Base-by-base conservation (phyloP, 2,329 filamentous ascomycete genomes). In the Tympanopsis confertula region DNA sequence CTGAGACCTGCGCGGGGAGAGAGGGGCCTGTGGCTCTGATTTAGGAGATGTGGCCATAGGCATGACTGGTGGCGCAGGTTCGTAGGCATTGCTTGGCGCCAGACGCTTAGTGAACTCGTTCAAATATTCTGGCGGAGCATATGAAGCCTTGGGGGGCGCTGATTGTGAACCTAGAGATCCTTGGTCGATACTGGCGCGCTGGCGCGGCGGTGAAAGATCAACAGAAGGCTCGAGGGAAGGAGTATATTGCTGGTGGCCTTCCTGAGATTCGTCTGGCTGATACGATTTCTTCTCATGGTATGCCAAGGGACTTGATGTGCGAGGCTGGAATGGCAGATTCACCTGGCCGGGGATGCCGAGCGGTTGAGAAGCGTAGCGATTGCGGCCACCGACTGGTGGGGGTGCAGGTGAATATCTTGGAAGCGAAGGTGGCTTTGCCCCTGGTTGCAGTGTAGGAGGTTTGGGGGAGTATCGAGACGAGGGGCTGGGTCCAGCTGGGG, bases 301-400 rank as follows among this genome's bases (percentile, higher is more conserved):
- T 4, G 76, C 76, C 41, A 81, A 54, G 1, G 77, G 77, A 44
- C 77, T 82, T 2, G 76, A 81, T 2, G 77, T 81, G 44, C 77
- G 63, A 5, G 77, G 76, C 43, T 75, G 67, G 48, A 80, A 74
- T 35, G 73, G 61, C 29, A 78, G 57, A 26, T 65, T 13, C 70
- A 58, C 5, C 65, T 55, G 1, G 58, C 52, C 15, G 54, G 56
- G 5, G 59, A 48, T 19, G 52, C 45, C 19, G 50, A 47, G 13
- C 59, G 48, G 38, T 42, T 56, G 54, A 14, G 61, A 63, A 14
- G 70, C 67, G 35, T 54, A 61, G n/a, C 58, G 54, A 15, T 51
- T 57, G 4, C 53, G 51, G 15, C 47, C 47, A 5, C 59, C 47
- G 0, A 66, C 66, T 18, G 48, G 52, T 29, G 54, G 50, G 17